These are phyloP conservation scores for Coemansia sp. DNA, from an alignment of 192 early-diverging fungal genomes.

Conservation along the genomic window DNA sequence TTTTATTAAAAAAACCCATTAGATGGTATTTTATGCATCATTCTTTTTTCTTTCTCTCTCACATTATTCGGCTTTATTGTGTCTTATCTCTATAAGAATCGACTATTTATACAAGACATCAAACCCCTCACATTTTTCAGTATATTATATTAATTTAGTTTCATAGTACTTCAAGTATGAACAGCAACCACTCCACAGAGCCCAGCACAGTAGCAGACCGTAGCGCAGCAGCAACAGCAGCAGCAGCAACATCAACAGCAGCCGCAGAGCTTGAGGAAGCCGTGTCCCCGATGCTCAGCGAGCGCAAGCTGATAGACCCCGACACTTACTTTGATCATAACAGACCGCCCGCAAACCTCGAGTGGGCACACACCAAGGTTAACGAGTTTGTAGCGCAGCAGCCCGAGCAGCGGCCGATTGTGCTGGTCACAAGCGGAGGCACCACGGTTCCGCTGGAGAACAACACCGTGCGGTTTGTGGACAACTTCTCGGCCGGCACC, in stretches of 20 bases:
- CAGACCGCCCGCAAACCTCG: conserved; percentile 64
- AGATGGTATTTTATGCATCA: no score
- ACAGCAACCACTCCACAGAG: background rate
- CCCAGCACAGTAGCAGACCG: background rate
- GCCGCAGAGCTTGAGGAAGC: background rate
- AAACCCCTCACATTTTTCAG: no score
- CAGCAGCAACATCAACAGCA: background rate
- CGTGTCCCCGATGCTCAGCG: conserved; percentile 1
- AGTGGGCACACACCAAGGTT: conserved; percentile 59
- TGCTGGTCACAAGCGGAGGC: conserved; percentile 92
- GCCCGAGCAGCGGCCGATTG: conserved; percentile 62
- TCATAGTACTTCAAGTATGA: background rate
- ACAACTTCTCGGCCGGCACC: conserved; percentile 97
- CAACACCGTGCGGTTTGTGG: conserved; percentile 97
- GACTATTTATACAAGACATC: no score
- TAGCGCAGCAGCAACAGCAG: background rate
- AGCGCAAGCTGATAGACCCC: conserved; percentile 58
- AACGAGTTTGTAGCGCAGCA: conserved; percentile 63
- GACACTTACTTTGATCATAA: conserved; percentile 78
- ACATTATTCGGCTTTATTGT: no score
- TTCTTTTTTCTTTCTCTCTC: no score
- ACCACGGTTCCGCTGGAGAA: conserved; percentile 95
- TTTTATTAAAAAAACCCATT: no score
- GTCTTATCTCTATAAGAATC: no score
- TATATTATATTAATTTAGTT: no score